phyloP scores from a whole-genome alignment of 129 eudicot species.

The Helichrysum umbraculigerum region DNA sequence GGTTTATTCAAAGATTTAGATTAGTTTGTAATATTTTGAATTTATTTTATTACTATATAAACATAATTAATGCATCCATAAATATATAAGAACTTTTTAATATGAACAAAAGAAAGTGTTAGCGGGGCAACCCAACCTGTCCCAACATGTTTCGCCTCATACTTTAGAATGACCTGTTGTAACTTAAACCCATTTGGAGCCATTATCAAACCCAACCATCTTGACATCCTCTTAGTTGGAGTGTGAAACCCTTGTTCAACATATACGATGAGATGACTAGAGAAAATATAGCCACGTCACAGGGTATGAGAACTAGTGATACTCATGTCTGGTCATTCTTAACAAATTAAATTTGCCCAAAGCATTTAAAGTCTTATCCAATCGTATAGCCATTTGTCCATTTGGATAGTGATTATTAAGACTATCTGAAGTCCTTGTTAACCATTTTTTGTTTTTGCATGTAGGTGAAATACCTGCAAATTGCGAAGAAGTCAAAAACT shows the following conservation, averaged over 20 bases:
- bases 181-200: too few relatives aligned
- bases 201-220: too few relatives aligned
- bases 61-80: neutral
- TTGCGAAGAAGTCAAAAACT: slow-evolving; percentile 76
- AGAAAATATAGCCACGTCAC: too few relatives aligned
- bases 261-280: too few relatives aligned
- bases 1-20: neutral
- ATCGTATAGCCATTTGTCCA: neutral
- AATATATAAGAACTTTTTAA: neutral
- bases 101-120: neutral
- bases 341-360: neutral
- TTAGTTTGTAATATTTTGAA: neutral
- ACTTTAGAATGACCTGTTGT: neutral
- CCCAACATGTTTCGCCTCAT: neutral
- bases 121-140: neutral
- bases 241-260: too few relatives aligned
- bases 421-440: neutral
- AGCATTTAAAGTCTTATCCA: neutral
- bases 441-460: slow-evolving; percentile 8
- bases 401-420: neutral
- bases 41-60: neutral
- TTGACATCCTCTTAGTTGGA: too few relatives aligned
- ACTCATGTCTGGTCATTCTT: too few relatives aligned
- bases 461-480: slow-evolving; percentile 91
- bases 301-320: too few relatives aligned